A percentile compares a stretch with the other conserved stretches of the same genome.
phyloP scores from a whole-genome alignment of 139 green algal species.

The Mychonastes homosphaera region DNA sequence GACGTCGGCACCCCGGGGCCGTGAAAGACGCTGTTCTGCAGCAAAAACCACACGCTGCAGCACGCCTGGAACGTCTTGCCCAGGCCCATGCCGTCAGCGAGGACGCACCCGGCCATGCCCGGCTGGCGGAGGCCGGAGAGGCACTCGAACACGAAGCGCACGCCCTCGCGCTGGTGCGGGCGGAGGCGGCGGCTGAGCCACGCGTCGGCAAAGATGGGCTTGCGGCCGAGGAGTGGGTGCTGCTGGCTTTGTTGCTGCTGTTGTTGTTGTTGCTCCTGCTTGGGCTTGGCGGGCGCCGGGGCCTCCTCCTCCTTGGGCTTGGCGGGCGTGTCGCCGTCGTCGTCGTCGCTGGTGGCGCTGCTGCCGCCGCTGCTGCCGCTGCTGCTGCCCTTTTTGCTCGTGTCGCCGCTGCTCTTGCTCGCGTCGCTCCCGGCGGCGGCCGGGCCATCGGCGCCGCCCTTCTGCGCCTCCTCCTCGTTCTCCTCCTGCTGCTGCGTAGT shows the following conservation, averaged over 20 bases:
- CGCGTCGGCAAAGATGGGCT: conserved; percentile 29
- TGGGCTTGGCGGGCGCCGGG: neutral
- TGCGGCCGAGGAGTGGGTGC: neutral
- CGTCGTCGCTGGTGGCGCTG: neutral
- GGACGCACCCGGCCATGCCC: conserved; percentile 56
- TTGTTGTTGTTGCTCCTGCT: neutral
- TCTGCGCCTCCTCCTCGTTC: neutral
- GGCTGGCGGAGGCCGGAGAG: conserved; percentile 49
- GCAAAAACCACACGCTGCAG: conserved; percentile 54
- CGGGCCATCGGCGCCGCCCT: neutral
- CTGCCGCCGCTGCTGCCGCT: neutral
- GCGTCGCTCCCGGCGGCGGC: neutral
- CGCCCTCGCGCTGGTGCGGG: conserved; percentile 63
- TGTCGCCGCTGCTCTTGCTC: no score
- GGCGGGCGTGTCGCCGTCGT: neutral
- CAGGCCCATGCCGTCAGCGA: conserved; percentile 50
- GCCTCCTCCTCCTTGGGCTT: neutral
- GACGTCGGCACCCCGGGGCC: conserved; percentile 52
- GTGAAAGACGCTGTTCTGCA: conserved; percentile 37
- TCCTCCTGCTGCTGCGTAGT: no score
- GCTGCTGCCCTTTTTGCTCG: no score
- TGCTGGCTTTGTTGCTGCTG: neutral
- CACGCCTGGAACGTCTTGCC: conserved; percentile 53
- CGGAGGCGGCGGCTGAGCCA: conserved; percentile 52
- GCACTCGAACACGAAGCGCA: conserved; percentile 81